These are phyloP conservation scores for Niebla homalea DNA, from an alignment of 495 filamentous ascomycete genomes.

Conservation along the genomic window DNA sequence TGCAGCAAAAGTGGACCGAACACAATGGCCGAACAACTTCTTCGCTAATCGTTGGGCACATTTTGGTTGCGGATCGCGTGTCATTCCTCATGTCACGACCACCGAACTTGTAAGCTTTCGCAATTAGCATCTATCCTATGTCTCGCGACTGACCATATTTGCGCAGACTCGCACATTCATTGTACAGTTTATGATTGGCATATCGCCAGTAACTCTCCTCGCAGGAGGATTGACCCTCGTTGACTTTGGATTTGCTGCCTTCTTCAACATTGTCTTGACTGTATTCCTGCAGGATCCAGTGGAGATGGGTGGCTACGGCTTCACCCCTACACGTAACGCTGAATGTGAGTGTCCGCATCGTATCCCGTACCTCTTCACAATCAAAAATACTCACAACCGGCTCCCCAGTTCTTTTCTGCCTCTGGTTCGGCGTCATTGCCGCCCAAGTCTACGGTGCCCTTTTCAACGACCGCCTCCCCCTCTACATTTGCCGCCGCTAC, in stretches of 20 bases:
- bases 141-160: too few relatives aligned
- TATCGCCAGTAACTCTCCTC: conserved; percentile 22
- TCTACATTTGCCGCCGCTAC: conserved; percentile 23
- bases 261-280: conserved; percentile 23
- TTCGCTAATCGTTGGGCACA: not conserved
- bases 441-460: conserved; percentile 31
- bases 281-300: conserved; percentile 27
- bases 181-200: conserved; percentile 22
- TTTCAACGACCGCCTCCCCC: conserved; percentile 33
- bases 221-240: conserved; percentile 17
- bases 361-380: too few relatives aligned
- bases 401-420: conserved; percentile 16
- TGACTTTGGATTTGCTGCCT: conserved; percentile 25
- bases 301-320: conserved; percentile 28
- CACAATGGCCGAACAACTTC: not conserved
- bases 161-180: not conserved
- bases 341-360: conserved; percentile 19
- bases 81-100: not conserved
- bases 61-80: not conserved
- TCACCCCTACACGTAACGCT: conserved; percentile 24
- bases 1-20: too few relatives aligned
- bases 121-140: too few relatives aligned
- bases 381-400: too few relatives aligned
- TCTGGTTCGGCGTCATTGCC: conserved; percentile 34
- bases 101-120: not conserved